phyloP scores from a whole-genome alignment of 805 yeast species.

The Sporopachydermia quercuum region DNA sequence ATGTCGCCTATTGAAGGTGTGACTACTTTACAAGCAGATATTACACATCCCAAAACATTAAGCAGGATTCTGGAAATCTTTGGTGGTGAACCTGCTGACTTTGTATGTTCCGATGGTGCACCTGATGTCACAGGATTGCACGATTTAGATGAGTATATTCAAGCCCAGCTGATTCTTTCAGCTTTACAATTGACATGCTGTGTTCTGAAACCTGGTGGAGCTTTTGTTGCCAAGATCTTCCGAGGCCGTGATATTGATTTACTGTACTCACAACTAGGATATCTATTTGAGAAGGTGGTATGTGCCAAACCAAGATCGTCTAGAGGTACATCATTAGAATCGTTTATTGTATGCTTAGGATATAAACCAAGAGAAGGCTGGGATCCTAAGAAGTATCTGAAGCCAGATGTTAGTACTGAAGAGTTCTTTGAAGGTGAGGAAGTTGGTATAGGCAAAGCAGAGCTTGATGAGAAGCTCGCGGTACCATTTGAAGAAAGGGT shows the following conservation, averaged over 20 bases:
- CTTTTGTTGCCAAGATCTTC: constrained; percentile 91
- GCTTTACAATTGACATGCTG: constrained; percentile 89
- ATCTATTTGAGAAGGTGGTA: constrained; percentile 68
- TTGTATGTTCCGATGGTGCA: constrained; percentile 95
- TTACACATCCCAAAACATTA: constrained; percentile 88
- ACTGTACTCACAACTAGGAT: constrained; percentile 82
- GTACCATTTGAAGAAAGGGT: constrained; percentile 49
- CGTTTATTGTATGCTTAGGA: constrained; percentile 84
- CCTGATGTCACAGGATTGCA: constrained; percentile 98
- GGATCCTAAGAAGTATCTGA: constrained; percentile 49
- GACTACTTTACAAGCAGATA: constrained; percentile 85
- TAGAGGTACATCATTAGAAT: constrained; percentile 86
- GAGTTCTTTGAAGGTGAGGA: constrained; percentile 59
- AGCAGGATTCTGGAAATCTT: constrained; percentile 61
- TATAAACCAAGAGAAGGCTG: constrained; percentile 75
- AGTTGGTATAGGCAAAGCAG: constrained; percentile 39
- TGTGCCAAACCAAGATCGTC: constrained; percentile 97
- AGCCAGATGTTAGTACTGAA: constrained; percentile 46
- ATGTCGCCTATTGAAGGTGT: constrained; percentile 95
- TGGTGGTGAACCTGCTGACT: constrained; percentile 88
- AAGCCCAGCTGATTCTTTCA: constrained; percentile 82
- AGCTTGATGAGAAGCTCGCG: constrained; percentile 25
- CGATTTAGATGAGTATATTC: constrained; percentile 92
- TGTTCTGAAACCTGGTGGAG: constrained; percentile 75
- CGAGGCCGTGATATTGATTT: constrained; percentile 93